Evolutionary conservation across 495 filamentous ascomycete genomes (phyloP), one percentile per base, ranked within the genome.

Genomic region (Bryoglossum gracile): DNA sequence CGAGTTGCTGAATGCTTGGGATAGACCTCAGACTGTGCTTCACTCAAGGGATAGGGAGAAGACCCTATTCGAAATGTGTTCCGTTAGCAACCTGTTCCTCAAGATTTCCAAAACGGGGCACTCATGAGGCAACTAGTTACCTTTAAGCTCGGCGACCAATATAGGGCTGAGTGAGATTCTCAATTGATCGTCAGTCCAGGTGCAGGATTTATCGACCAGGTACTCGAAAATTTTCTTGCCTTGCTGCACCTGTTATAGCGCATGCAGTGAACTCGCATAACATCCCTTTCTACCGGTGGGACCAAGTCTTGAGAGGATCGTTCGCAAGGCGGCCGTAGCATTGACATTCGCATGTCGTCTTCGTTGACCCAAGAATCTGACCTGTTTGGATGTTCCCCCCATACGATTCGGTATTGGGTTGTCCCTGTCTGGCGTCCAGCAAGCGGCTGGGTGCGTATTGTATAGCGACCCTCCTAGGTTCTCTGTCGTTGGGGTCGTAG

Each of bases 221-320:
- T 49, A 51, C 53, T 56, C 40, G 34, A 56, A 55, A 51, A 44
- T 25, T 35, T 56, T 56, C 25, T 25, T 51, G 48, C 48, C 40
- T 56, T 50, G 50, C 50, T 48, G 48, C 46, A 25, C 21, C 18
- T 32, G 19, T 40, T 25, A 48, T 8, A 32, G 48, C 52, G 52
- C 34, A 55, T 50, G 13, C 26, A 13, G 46, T 43, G 32, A 43
- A 54, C 51, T 48, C 45, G 28, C 6, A 32, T 49, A n/a, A n/a
- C n/a, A n/a, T n/a, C n/a, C n/a, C n/a, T n/a, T n/a, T n/a, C n/a
- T n/a, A n/a, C n/a, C n/a, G n/a, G n/a, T n/a, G n/a, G n/a, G n/a
- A n/a, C n/a, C n/a, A n/a, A n/a, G n/a, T n/a, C n/a, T n/a, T n/a
- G 45, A 54, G 51, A 43, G 46, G 23, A 50, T 46, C 18, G 48